Evolutionary conservation across 2,329 filamentous ascomycete genomes (phyloP).

Genomic region (Xylogone sp.): DNA sequence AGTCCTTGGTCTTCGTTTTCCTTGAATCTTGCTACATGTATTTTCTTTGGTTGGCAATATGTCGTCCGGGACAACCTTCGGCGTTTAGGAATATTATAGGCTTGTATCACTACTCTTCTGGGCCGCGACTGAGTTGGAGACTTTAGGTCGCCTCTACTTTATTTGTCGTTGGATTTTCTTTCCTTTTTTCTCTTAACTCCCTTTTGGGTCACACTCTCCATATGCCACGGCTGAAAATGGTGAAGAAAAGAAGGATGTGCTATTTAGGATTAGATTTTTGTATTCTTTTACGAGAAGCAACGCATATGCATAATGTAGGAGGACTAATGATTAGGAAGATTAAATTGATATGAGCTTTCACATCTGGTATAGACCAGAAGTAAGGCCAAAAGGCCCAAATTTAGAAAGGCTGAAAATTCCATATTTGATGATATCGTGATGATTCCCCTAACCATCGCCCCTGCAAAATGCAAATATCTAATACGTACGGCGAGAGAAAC

Average conservation of each 20-base stretch:
- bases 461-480: not conserved
- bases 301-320: not conserved
- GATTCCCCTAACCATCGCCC: not conserved
- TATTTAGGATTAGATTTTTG: not conserved
- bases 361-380: not conserved
- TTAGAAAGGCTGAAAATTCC: not conserved
- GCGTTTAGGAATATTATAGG: constrained; percentile 12
- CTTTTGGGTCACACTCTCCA: too few relatives aligned
- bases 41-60: too few relatives aligned
- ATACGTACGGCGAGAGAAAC: not conserved
- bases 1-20: not conserved
- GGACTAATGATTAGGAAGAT: not conserved
- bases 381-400: not conserved
- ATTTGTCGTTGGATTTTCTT: constrained; percentile 2
- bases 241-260: not conserved
- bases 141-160: not conserved
- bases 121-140: not conserved
- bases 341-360: not conserved
- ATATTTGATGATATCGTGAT: not conserved
- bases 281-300: not conserved
- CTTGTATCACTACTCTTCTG: constrained; percentile 25
- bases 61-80: constrained; percentile 10
- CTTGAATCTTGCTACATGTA: too few relatives aligned
- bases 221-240: not conserved
- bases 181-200: constrained; percentile 3